Conservation (phyloP, 2,329 filamentous ascomycete genomes). For the Kalaharituber pfeilii region DNA sequence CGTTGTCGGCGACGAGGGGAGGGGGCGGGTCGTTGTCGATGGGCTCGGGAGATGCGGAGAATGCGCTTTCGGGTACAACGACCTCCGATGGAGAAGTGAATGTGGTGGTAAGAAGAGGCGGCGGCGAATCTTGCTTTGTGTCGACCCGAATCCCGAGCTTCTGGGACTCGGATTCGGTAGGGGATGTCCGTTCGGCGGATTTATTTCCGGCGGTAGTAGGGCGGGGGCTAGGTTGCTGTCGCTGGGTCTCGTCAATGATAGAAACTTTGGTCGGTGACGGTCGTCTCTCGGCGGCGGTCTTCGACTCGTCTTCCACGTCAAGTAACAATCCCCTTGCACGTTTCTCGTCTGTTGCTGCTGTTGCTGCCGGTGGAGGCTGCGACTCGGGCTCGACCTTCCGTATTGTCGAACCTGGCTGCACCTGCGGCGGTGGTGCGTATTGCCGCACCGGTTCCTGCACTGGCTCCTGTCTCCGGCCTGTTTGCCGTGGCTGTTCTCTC, state of each 20-base stretch:
- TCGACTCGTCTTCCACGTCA: too few species aligned
- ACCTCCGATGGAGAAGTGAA: background rate
- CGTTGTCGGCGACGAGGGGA: slow-evolving; percentile 16
- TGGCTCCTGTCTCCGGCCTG: background rate
- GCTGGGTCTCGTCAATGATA: too few species aligned
- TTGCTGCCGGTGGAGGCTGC: slow-evolving; percentile 28
- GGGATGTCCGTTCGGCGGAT: slow-evolving; percentile 18
- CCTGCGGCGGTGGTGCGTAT: background rate
- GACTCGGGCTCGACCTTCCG: background rate
- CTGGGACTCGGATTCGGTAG: too few species aligned
- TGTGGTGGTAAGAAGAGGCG: background rate
- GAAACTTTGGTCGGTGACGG: too few species aligned
- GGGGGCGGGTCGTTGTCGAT: slow-evolving; percentile 12
- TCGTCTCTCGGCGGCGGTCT: too few species aligned
- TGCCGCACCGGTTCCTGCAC: background rate
- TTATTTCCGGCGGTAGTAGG: too few species aligned
- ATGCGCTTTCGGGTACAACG: slow-evolving; percentile 16
- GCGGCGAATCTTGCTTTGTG: background rate
- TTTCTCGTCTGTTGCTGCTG: slow-evolving; percentile 22
- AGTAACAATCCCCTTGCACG: slow-evolving; percentile 31
- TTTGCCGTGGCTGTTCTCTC: slow-evolving; percentile 10
- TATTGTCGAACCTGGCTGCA: background rate
- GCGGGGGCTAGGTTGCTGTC: too few species aligned
- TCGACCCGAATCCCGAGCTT: background rate
- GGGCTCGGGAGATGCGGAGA: slow-evolving; percentile 17